These are phyloP conservation scores for Quercus bicolor DNA, from an alignment of 306 rosid genomes.

Conservation along the genomic window DNA sequence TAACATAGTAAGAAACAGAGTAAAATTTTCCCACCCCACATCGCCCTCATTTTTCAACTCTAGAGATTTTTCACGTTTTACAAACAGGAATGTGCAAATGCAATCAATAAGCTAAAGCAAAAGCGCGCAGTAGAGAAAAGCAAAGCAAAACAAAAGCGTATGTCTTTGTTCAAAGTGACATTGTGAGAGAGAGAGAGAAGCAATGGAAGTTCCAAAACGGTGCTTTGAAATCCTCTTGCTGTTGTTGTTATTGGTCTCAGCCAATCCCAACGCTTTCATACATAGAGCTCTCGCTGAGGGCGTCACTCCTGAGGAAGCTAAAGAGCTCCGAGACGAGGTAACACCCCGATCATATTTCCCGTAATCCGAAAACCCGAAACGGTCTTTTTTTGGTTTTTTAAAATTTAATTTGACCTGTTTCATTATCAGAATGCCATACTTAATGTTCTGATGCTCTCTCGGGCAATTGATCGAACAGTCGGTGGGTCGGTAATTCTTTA, in stretches of 20 bases:
- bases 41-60: too few relatives aligned
- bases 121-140: neutral
- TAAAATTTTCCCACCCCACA: too few relatives aligned
- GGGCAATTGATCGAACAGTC: neutral
- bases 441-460: neutral
- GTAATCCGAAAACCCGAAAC: too few relatives aligned
- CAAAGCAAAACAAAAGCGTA: neutral
- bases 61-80: too few relatives aligned
- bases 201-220: conserved; percentile 40
- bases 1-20: too few relatives aligned
- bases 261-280: conserved; percentile 6
- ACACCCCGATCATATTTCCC: neutral
- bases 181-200: neutral
- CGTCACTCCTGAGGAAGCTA: conserved; percentile 69
- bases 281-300: conserved; percentile 44
- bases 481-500: neutral
- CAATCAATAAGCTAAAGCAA: too few relatives aligned
- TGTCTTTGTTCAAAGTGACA: neutral
- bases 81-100: too few relatives aligned
- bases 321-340: conserved; percentile 71
- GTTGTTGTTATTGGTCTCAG: conserved; percentile 29
- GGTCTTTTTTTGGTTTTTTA: neutral
- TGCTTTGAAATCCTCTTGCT: conserved; percentile 35
- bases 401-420: neutral
- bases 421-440: neutral